These are phyloP conservation scores for Dicorynia guianensis DNA, from an alignment of 306 rosid genomes.

Conservation along the genomic window DNA sequence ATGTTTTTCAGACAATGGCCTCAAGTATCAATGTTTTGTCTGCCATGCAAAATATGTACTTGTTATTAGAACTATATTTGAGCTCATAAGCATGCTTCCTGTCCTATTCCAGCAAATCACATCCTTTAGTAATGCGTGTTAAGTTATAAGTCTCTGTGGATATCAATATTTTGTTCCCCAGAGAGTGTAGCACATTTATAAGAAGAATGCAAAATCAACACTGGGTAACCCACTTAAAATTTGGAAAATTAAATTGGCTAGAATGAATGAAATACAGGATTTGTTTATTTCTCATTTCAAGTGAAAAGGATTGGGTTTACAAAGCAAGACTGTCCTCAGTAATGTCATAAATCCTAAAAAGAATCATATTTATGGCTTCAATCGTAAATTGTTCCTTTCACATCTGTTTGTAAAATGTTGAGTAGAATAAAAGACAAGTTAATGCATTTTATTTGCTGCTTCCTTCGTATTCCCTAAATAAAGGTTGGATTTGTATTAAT, in stretches of 20 bases:
- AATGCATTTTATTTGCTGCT: not conserved
- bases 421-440: not conserved
- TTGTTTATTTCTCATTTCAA: not conserved
- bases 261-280: constrained; percentile 8
- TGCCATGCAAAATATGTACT: constrained; percentile 10
- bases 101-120: not conserved
- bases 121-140: constrained; percentile 8
- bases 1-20: constrained; percentile 1
- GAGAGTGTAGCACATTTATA: not conserved
- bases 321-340: constrained; percentile 2
- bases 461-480: not conserved
- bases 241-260: constrained; percentile 4
- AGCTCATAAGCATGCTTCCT: constrained; percentile 19
- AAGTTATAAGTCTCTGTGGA: not conserved
- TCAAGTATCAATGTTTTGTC: not conserved
- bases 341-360: constrained; percentile 14
- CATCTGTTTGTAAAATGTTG: constrained; percentile 18
- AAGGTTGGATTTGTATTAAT: not conserved
- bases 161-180: not conserved
- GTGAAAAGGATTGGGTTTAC: not conserved
- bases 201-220: constrained; percentile 9
- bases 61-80: not conserved
- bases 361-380: constrained; percentile 32
- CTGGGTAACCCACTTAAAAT: constrained; percentile 5
- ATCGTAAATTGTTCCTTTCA: constrained; percentile 7